These are phyloP conservation scores for Gardenia jasminoides DNA, from an alignment of 257 asterid genomes.

Conservation along the genomic window DNA sequence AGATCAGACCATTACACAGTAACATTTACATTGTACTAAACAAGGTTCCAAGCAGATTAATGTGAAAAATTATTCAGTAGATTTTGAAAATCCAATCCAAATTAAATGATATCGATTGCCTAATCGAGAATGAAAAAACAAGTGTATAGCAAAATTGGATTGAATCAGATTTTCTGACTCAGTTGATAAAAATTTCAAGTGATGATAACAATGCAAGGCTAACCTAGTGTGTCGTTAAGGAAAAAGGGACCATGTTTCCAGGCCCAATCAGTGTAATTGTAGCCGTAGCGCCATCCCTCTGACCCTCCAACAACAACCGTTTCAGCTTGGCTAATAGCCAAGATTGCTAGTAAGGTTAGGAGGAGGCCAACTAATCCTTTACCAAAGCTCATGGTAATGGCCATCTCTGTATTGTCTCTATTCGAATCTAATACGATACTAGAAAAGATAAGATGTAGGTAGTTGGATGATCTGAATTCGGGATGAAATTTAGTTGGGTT, in stretches of 20 bases:
- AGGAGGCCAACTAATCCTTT: slow-evolving; percentile 1
- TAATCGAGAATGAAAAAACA: neutral
- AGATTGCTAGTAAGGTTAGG: neutral
- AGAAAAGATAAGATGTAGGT: neutral
- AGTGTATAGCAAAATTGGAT: neutral
- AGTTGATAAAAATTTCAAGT: neutral
- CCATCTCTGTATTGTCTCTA: neutral
- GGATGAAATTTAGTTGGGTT: neutral
- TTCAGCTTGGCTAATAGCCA: slow-evolving; percentile 8
- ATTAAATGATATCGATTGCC: no score
- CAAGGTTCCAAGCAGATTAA: neutral
- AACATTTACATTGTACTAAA: no score
- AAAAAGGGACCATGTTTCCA: neutral
- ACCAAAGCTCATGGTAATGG: neutral
- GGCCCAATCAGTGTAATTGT: slow-evolving; percentile 13
- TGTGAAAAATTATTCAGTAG: neutral
- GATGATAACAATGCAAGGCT: neutral
- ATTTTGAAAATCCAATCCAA: neutral
- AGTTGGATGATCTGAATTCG: neutral
- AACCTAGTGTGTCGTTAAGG: neutral
- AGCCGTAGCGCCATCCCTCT: slow-evolving; percentile 7
- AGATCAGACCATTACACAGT: neutral
- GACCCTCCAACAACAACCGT: slow-evolving; percentile 5
- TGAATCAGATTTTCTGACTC: neutral
- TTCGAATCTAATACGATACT: neutral